These are phyloP conservation scores for Sphenostylis stenocarpa DNA, from an alignment of 306 rosid species.

Conservation along the genomic window DNA sequence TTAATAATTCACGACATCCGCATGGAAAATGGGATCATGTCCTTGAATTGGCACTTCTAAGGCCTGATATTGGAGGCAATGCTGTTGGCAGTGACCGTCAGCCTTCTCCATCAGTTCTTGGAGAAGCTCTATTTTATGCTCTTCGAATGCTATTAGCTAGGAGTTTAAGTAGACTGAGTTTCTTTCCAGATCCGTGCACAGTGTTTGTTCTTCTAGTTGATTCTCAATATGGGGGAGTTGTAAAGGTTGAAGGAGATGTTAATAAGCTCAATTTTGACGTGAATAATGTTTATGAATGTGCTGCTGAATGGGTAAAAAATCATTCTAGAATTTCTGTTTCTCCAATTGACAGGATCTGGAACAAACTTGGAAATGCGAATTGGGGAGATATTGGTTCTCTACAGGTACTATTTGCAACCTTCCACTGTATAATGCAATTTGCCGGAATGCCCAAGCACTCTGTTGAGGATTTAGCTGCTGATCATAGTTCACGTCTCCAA, in stretches of 20 bases:
- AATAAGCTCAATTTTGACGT: constrained; percentile 75
- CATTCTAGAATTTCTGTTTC: constrained; percentile 85
- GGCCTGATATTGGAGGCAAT: constrained; percentile 70
- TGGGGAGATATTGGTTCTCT: constrained; percentile 92
- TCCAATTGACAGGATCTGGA: constrained; percentile 90
- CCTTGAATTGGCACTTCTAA: constrained; percentile 80
- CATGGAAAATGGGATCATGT: constrained; percentile 94
- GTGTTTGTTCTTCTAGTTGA: constrained; percentile 83
- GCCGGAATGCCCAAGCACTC: constrained; percentile 92
- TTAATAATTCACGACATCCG: constrained; percentile 79
- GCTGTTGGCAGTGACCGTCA: constrained; percentile 52
- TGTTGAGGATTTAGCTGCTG: constrained; percentile 92
- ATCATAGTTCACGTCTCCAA: constrained; percentile 94
- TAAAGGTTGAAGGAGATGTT: constrained; percentile 95
- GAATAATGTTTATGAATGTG: constrained; percentile 83
- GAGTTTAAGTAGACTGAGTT: constrained; percentile 73
- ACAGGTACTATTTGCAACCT: constrained; percentile 89
- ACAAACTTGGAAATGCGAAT: constrained; percentile 95
- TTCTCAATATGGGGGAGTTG: constrained; percentile 92
- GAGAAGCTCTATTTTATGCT: constrained; percentile 90
- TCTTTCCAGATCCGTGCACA: constrained; percentile 56
- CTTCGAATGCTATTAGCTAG: constrained; percentile 78
- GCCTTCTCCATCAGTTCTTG: constrained; percentile 66
- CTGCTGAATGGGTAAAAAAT: constrained; percentile 88
- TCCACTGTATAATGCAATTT: constrained; percentile 74